Evolutionary conservation across 345 rosid genomes (phyloP), one percentile per base, ranked within the genome.

Genomic region (Boechera divaricarpa): DNA sequence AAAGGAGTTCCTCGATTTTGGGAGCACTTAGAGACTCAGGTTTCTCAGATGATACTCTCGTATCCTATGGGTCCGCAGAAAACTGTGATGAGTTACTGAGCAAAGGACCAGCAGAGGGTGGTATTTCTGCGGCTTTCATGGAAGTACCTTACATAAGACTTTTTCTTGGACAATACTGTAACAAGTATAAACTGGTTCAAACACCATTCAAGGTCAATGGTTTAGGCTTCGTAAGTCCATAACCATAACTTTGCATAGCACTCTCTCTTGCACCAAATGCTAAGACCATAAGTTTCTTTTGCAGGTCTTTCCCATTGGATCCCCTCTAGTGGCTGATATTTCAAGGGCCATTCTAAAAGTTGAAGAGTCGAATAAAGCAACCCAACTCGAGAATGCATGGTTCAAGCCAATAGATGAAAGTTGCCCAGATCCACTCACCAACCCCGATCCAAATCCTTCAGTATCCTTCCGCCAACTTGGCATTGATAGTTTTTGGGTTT

Each of bases 211-310:
- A 78, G 29, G 70, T 81, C 6, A 70, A 72, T 13, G 83, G 87
- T 6, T 76, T 86, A 0, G 86, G 90, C 16, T 85, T 87, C 33
- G 88, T 85, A 81, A 74, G 82, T 76, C 35, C 42, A 44, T 31
- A 18, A 8, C 35, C 42, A 44, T 31, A 18, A 8, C 7, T 24
- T 36, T 28, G 54, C 64, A 35, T 15, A n/a, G 4, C 58, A 47
- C 26, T 48, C 21, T 33, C 32, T 35, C 18, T 67, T 33, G 24
- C 24, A 21, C 24, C 24, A 21, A 33, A 5, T 47, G 44, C 31
- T 49, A 51, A 67, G 26, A 39, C 24, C 24, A 29, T 15, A 44
- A 44, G 7, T 32, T 57, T 29, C 13, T 58, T 32, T 2, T 71
- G 18, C 12, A 83, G 89, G 85, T 54, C 39, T 86, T 86, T 18